Evolutionary conservation across 2,329 filamentous ascomycete species (phyloP).

Genomic region (Ceratocystis alfenasii): DNA sequence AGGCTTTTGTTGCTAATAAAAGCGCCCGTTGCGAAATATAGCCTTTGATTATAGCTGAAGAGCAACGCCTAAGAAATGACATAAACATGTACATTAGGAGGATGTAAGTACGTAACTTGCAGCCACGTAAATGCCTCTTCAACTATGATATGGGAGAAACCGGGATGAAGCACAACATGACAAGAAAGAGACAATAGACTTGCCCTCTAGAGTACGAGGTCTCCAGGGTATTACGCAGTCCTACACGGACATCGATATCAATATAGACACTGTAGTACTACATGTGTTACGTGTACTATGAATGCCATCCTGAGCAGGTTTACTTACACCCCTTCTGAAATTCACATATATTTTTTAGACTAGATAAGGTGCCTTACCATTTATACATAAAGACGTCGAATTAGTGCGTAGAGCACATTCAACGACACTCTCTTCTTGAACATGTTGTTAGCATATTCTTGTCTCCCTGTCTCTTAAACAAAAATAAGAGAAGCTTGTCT

Average conservation of each 20-base stretch:
- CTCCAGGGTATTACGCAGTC: background rate
- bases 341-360: too few species aligned
- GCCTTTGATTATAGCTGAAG: background rate
- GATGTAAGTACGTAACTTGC: background rate
- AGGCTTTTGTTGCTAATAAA: background rate
- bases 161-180: conserved; percentile 9
- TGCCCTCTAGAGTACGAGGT: background rate
- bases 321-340: background rate
- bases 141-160: conserved; percentile 16
- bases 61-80: background rate
- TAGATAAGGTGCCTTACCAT: too few species aligned
- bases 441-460: background rate
- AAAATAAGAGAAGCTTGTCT: background rate
- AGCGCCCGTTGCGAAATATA: background rate
- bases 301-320: background rate
- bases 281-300: background rate
- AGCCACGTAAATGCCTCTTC: background rate
- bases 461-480: background rate
- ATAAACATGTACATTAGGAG: background rate
- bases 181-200: background rate
- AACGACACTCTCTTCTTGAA: too few species aligned
- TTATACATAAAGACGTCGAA: too few species aligned
- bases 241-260: background rate
- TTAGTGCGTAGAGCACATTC: too few species aligned
- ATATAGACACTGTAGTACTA: background rate